These are phyloP conservation scores for Cylindrotheca fusiformis DNA, from an alignment of 108 stramenopile species.

Conservation along the genomic window DNA sequence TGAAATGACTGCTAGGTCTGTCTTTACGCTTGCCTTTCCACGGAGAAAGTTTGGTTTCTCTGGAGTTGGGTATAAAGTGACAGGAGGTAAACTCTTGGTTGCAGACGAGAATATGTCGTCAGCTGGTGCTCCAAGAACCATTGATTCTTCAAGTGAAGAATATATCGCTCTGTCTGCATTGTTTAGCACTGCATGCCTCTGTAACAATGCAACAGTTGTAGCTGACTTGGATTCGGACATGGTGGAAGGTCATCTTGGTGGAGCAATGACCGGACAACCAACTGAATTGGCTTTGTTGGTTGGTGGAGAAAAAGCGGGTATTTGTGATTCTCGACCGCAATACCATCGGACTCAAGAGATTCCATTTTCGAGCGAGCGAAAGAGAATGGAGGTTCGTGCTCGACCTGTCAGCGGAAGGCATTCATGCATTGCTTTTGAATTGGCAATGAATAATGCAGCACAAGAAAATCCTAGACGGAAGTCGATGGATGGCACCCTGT, in stretches of 20 bases:
- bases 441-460: conserved; percentile 32
- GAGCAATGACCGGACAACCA: conserved; percentile 71
- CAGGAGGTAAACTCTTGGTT: conserved; percentile 37
- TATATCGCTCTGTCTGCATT: conserved; percentile 56
- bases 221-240: conserved; percentile 25
- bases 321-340: conserved; percentile 77
- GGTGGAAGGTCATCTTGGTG: conserved; percentile 32
- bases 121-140: conserved; percentile 3
- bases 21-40: conserved; percentile 71
- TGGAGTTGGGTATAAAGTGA: conserved; percentile 69
- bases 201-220: conserved; percentile 78
- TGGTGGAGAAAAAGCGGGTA: conserved; percentile 75
- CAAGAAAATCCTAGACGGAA: conserved; percentile 19
- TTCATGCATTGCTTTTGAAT: conserved; percentile 60
- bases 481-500: conserved; percentile 51
- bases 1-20: conserved; percentile 87
- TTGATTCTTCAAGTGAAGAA: conserved; percentile 29
- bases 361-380: conserved; percentile 91
- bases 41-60: conserved; percentile 63
- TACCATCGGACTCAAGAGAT: conserved; percentile 89
- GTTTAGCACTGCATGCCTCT: conserved; percentile 71
- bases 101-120: conserved; percentile 18
- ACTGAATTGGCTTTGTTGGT: conserved; percentile 92
- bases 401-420: conserved; percentile 77
- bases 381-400: conserved; percentile 92